A percentile compares a stretch with the other conserved stretches of the same genome.
phyloP scores from a whole-genome alignment of 345 rosid species.

The Citrus mangshanensis region DNA sequence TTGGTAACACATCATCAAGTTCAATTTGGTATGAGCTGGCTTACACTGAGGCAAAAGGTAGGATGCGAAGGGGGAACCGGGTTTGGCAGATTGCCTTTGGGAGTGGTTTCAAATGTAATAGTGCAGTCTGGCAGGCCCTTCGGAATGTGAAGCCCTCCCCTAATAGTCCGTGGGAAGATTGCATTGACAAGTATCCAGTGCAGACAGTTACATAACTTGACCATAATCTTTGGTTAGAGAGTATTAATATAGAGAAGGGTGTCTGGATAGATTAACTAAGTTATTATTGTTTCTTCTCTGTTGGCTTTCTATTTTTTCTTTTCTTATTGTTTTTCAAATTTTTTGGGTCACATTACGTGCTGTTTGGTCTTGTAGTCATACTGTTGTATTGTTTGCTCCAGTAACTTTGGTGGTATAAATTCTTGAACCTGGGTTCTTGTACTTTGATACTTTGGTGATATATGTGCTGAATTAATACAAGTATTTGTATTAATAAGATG shows the following conservation, averaged over 20 bases:
- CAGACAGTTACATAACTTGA: slow-evolving; percentile 36
- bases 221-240: slow-evolving; percentile 7
- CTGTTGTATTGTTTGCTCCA: neutral
- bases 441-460: slow-evolving; percentile 15
- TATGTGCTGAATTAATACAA: slow-evolving; percentile 6
- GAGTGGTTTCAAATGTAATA: slow-evolving; percentile 91
- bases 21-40: slow-evolving; percentile 93
- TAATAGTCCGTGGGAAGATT: slow-evolving; percentile 70
- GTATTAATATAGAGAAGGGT: neutral
- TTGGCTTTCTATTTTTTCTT: neutral
- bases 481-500: neutral
- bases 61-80: slow-evolving; percentile 74
- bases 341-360: slow-evolving; percentile 12
- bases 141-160: slow-evolving; percentile 49
- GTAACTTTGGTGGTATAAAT: neutral
- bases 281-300: slow-evolving; percentile 2
- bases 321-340: neutral
- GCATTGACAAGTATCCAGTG: slow-evolving; percentile 74
- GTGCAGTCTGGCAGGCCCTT: slow-evolving; percentile 78
- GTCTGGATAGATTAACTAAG: slow-evolving; percentile 5
- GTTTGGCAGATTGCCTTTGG: slow-evolving; percentile 96
- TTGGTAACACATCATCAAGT: slow-evolving; percentile 91
- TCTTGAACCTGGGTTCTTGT: slow-evolving; percentile 16
- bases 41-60: slow-evolving; percentile 74
- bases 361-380: slow-evolving; percentile 10